Percentiles rank a stretch among this genome's conserved stretches.
phyloP scores from a whole-genome alignment of 2,329 filamentous ascomycete species.

The Ceratocystis colombiana region DNA sequence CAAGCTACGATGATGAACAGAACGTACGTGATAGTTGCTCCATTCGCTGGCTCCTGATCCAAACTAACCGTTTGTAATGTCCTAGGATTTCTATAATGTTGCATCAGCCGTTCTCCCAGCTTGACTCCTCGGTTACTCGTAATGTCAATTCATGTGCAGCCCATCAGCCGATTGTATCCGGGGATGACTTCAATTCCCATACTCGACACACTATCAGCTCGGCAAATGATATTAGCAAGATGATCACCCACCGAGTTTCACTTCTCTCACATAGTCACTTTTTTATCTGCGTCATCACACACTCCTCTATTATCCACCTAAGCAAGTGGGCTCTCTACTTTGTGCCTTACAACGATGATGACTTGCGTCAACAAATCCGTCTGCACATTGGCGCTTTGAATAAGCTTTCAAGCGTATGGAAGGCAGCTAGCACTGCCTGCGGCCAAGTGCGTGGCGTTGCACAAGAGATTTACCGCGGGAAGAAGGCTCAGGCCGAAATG shows the following conservation, averaged over 20 bases:
- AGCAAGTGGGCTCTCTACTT: constrained; percentile 63
- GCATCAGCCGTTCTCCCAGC: constrained; percentile 67
- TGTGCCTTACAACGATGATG: constrained; percentile 51
- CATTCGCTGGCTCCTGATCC: not conserved
- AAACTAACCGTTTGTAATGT: not conserved
- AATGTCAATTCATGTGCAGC: constrained; percentile 57
- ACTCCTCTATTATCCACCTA: constrained; percentile 71
- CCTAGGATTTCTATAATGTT: constrained; percentile 57
- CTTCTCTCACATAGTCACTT: constrained; percentile 70
- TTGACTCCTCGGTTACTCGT: constrained; percentile 51
- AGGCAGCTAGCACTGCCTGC: constrained; percentile 57
- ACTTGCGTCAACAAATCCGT: constrained; percentile 62
- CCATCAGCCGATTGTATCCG: constrained; percentile 42
- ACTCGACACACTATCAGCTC: constrained; percentile 72
- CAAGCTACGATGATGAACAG: constrained; percentile 73
- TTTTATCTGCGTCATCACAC: constrained; percentile 69
- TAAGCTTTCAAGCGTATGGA: constrained; percentile 59
- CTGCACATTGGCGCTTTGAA: constrained; percentile 70
- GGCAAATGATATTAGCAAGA: constrained; percentile 64
- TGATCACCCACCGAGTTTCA: constrained; percentile 63
- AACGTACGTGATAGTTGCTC: constrained; percentile 35
- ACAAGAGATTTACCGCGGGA: constrained; percentile 57
- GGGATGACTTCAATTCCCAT: constrained; percentile 52
- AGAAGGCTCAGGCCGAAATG: constrained; percentile 46
- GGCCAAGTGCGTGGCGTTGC: constrained; percentile 68